A percentile compares a stretch with the other conserved stretches of the same genome.
phyloP scores from a whole-genome alignment of 2,329 filamentous ascomycete species.

The Fusarium sp. region DNA sequence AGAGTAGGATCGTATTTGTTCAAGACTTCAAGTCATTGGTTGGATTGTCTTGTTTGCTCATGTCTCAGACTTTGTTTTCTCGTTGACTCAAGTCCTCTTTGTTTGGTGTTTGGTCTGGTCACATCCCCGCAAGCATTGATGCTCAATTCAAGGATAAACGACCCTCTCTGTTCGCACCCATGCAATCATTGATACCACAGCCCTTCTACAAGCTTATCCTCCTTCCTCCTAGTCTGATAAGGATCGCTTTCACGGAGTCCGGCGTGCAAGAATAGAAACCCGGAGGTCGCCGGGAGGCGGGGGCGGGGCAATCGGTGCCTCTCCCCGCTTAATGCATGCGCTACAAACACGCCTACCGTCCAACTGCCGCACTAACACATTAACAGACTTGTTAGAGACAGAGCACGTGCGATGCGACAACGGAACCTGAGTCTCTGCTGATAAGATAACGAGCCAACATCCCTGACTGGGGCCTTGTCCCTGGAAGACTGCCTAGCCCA shows the following conservation, averaged over 20 bases:
- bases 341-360: constrained; percentile 22
- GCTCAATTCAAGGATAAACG: background rate
- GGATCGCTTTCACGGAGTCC: constrained; percentile 23
- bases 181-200: background rate
- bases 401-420: constrained; percentile 40
- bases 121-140: background rate
- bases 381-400: background rate
- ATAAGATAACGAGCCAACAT: constrained; percentile 42
- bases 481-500: constrained; percentile 23
- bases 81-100: background rate
- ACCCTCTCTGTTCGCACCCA: background rate
- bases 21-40: background rate
- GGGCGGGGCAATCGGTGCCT: constrained; percentile 29
- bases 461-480: constrained; percentile 30
- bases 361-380: constrained; percentile 12
- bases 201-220: background rate
- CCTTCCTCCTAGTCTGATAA: constrained; percentile 11
- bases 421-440: constrained; percentile 10
- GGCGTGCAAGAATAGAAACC: constrained; percentile 18
- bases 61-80: background rate
- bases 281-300: constrained; percentile 45
- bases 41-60: background rate
- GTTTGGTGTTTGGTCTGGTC: background rate
- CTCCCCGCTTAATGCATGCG: constrained; percentile 41
- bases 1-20: background rate